Conservation (phyloP, 1,139 yeast genomes). For the Yamadazyma kanchanaburiensis region DNA sequence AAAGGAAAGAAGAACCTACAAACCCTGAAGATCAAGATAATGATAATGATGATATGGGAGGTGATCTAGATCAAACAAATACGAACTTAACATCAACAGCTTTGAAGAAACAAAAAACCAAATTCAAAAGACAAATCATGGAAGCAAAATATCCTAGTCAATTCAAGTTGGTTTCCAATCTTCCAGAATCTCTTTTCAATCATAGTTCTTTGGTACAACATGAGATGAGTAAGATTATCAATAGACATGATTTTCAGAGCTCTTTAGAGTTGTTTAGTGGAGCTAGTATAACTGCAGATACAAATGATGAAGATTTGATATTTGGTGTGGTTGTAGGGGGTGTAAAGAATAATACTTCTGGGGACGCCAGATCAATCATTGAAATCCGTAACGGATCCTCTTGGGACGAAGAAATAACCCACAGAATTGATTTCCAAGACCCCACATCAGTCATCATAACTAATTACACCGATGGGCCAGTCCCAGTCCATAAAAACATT, state of each 20-base stretch:
- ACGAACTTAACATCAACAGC: conserved; percentile 29
- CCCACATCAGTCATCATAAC: conserved; percentile 41
- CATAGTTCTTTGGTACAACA: conserved; percentile 30
- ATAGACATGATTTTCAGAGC: conserved; percentile 12
- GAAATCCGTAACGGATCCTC: conserved; percentile 45
- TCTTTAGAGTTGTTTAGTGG: conserved; percentile 13
- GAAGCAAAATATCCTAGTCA: conserved; percentile 37
- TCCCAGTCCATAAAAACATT: conserved; percentile 25
- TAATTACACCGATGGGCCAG: too few relatives aligned
- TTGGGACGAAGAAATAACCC: conserved; percentile 36
- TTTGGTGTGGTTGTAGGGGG: conserved; percentile 36
- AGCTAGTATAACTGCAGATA: conserved; percentile 16
- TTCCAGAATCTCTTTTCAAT: conserved; percentile 38
- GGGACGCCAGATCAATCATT: conserved; percentile 23
- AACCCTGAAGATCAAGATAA: conserved; percentile 31
- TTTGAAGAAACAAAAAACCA: conserved; percentile 31
- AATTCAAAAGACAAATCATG: conserved; percentile 27
- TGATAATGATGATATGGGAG: conserved; percentile 44
- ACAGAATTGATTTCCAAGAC: conserved; percentile 41
- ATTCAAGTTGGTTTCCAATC: conserved; percentile 30
- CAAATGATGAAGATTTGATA: conserved; percentile 35
- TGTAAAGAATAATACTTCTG: conserved; percentile 10
- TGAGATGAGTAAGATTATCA: conserved; percentile 24
- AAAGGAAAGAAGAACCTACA: conserved; percentile 8
- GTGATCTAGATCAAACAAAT: conserved; percentile 19